Evolutionary conservation across 768 basidiomycete genomes (phyloP).

Genomic region (Phylloporus sp.): DNA sequence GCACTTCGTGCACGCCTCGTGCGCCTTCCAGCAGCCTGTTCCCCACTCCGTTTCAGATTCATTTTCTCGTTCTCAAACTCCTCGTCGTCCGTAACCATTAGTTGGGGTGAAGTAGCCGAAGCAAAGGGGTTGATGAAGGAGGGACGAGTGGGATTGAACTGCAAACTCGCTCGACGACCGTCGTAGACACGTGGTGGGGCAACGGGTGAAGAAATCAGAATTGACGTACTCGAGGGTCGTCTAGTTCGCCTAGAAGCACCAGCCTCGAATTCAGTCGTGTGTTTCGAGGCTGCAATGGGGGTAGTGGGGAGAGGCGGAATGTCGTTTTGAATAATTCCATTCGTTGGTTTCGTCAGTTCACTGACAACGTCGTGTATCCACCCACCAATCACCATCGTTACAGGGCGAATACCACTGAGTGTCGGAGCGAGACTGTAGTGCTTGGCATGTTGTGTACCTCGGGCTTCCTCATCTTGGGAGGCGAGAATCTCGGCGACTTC

Average conservation of each 20-base stretch:
- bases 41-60: slow-evolving; percentile 38
- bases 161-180: slow-evolving; percentile 48
- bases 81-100: slow-evolving; percentile 34
- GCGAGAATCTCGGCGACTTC: slow-evolving; percentile 46
- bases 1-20: slow-evolving; percentile 23
- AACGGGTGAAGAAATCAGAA: slow-evolving; percentile 33
- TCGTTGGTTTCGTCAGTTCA: slow-evolving; percentile 47
- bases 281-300: slow-evolving; percentile 17
- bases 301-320: slow-evolving; percentile 21
- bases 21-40: slow-evolving; percentile 36
- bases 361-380: slow-evolving; percentile 85
- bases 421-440: slow-evolving; percentile 42
- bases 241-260: slow-evolving; percentile 18
- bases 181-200: slow-evolving; percentile 29
- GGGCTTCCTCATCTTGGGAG: slow-evolving; percentile 41
- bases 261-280: slow-evolving; percentile 17
- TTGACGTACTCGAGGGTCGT: slow-evolving; percentile 34
- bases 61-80: slow-evolving; percentile 46
- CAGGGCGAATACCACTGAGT: slow-evolving; percentile 41
- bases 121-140: slow-evolving; percentile 30
- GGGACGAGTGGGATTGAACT: slow-evolving; percentile 58
- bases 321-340: neutral
- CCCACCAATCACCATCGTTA: slow-evolving; percentile 53
- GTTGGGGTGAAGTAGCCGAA: neutral
- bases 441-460: slow-evolving; percentile 19